Evolutionary conservation across 2,329 filamentous ascomycete genomes (phyloP), one percentile per base, ranked within the genome.

Genomic region (Fusarium camptoceras): DNA sequence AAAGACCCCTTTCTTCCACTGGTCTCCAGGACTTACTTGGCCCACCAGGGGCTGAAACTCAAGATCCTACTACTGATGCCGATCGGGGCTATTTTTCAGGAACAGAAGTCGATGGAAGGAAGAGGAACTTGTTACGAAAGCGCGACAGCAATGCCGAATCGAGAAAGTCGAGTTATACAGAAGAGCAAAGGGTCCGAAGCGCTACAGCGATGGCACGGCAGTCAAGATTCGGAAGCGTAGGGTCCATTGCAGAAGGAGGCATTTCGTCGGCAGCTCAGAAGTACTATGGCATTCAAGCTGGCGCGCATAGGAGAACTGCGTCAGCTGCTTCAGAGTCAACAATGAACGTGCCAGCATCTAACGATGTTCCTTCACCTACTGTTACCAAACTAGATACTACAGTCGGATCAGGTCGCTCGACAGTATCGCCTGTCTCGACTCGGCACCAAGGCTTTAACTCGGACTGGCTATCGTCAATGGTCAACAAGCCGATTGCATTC

Each of bases 81-180:
- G 96, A 98, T 75, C 88, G 94, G 37, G 95, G 94, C 25, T 98
- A 98, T 79, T 97, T 98, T 77, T 98, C 95, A 10, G 94, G 94
- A 5, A 92, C 92, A 18, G 95, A 98, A 75, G 84, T 90, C 14
- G 94, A 98, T 68, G 88, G 88, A 44, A 89, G 91, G 61, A 89
- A 88, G 73, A 88, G 92, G 47, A 97, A 94, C 76, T 85, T 96
- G 48, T 83, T 98, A 70, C 93, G 93, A 79, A 97, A 96, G 81
- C 90, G 92, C 60, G 88, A 89, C 64, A 90, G 88, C 66, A 80
- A 61, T 49, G 82, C 81, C 28, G 88, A 93, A 78, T 90, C 91
- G 39, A 87, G 90, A 48, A 91, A 92, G 72, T 89, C 91, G 15
- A 97, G 93, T 80, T 92, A 94, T 76, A 85, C 90, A 8, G 92